Evolutionary conservation across 2,329 filamentous ascomycete genomes (phyloP).

Genomic region (Chalaropsis ovoidea): DNA sequence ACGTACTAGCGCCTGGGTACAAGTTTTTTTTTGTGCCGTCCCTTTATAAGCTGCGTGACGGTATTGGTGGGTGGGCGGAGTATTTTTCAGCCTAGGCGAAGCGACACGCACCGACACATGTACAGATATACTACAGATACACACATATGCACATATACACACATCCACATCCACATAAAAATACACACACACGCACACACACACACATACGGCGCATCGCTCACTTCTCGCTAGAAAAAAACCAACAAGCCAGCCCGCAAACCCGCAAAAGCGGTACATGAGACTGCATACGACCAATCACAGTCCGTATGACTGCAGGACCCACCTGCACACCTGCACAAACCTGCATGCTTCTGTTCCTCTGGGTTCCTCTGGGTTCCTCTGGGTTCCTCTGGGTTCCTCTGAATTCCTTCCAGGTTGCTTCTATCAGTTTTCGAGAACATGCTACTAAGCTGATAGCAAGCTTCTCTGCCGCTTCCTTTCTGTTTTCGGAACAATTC

Average conservation of each 20-base stretch:
- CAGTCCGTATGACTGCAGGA: not conserved
- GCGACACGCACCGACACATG: too few species aligned
- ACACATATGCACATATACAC: too few species aligned
- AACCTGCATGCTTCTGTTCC: not conserved
- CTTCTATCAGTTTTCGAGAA: constrained; percentile 19
- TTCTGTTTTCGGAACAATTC: not conserved
- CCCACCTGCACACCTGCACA: not conserved
- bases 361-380: too few species aligned
- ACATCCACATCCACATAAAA: too few species aligned
- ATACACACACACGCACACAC: not conserved
- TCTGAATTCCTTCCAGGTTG: constrained; percentile 14
- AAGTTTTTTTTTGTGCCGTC: not conserved
- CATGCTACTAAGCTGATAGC: constrained; percentile 12
- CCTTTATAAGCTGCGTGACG: not conserved
- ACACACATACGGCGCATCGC: not conserved
- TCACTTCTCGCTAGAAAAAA: not conserved
- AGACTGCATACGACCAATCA: not conserved
- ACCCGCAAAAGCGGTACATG: not conserved
- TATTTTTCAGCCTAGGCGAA: too few species aligned
- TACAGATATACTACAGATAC: too few species aligned
- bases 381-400: not conserved
- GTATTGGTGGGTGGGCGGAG: not conserved
- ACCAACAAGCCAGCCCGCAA: not conserved
- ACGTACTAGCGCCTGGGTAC: not conserved
- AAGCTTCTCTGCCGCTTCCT: constrained; percentile 14